A percentile compares a stretch with the other conserved stretches of the same genome.
phyloP scores from a whole-genome alignment of 139 green algal genomes.

The Deuterostichococcus epilithicus region DNA sequence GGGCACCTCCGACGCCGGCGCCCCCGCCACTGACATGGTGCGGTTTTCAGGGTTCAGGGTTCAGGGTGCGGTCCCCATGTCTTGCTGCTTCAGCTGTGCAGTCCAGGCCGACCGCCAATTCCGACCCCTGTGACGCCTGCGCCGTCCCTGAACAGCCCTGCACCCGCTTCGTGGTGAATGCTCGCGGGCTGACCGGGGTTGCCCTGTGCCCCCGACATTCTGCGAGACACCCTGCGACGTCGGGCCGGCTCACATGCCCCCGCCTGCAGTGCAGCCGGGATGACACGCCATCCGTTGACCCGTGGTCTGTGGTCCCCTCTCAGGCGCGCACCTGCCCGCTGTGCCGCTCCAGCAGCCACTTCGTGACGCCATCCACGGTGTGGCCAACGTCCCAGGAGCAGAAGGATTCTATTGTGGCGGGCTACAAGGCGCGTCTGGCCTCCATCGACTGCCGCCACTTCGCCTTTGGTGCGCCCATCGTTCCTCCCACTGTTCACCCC shows the following conservation, averaged over 20 bases:
- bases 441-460: conserved; percentile 63
- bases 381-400: conserved; percentile 61
- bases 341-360: conserved; percentile 61
- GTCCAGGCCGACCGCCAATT: too few species aligned
- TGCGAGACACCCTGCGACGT: neutral
- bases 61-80: too few species aligned
- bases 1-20: conserved; percentile 28
- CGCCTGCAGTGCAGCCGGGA: too few species aligned
- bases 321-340: conserved; percentile 62
- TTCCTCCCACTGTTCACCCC: too few species aligned
- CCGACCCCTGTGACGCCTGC: too few species aligned
- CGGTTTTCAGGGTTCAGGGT: neutral
- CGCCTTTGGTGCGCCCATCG: conserved; percentile 29
- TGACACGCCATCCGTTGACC: too few species aligned
- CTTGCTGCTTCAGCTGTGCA: too few species aligned
- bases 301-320: neutral
- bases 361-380: conserved; percentile 58
- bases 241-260: too few species aligned
- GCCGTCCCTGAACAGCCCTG: too few species aligned
- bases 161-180: too few species aligned
- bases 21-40: conserved; percentile 48
- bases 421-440: conserved; percentile 52
- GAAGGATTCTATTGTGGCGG: conserved; percentile 50
- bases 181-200: too few species aligned
- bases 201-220: neutral